Conservation (phyloP, 352 stramenopile genomes). For the Phytophthora quininea region DNA sequence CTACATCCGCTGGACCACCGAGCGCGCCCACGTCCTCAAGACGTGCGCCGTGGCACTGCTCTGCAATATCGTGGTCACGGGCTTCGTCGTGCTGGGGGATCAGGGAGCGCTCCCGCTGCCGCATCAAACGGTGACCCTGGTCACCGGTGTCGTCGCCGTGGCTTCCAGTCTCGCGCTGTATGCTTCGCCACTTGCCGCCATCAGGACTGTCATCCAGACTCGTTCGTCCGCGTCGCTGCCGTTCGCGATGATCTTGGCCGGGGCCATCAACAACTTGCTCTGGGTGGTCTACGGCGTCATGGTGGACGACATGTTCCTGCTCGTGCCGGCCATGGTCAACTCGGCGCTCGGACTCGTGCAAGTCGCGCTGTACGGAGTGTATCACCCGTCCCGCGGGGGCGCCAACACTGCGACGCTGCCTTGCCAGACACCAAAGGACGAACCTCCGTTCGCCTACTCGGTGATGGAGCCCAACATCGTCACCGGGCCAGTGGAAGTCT, state of each 20-base stretch:
- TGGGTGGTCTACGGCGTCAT: conserved; percentile 74
- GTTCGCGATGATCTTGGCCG: conserved; percentile 66
- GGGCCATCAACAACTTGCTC: conserved; percentile 73
- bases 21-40: conserved; percentile 44
- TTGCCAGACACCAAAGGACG: conserved; percentile 28
- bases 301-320: conserved; percentile 58
- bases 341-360: conserved; percentile 55
- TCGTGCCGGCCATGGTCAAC: conserved; percentile 60
- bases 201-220: conserved; percentile 58
- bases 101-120: conserved; percentile 34
- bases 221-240: conserved; percentile 64
- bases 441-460: conserved; percentile 25
- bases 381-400: conserved; percentile 39
- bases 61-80: conserved; percentile 47
- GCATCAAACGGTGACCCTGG: conserved; percentile 30
- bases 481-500: conserved; percentile 34
- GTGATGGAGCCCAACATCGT: conserved; percentile 25
- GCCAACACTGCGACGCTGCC: conserved; percentile 12
- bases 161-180: conserved; percentile 69
- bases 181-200: conserved; percentile 61
- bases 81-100: conserved; percentile 57
- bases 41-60: conserved; percentile 36
- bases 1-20: conserved; percentile 49
- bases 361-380: conserved; percentile 65
- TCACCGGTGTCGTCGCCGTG: conserved; percentile 53